phyloP scores from a whole-genome alignment of 164 flowering plant species.

The Brasenia schreberi region DNA sequence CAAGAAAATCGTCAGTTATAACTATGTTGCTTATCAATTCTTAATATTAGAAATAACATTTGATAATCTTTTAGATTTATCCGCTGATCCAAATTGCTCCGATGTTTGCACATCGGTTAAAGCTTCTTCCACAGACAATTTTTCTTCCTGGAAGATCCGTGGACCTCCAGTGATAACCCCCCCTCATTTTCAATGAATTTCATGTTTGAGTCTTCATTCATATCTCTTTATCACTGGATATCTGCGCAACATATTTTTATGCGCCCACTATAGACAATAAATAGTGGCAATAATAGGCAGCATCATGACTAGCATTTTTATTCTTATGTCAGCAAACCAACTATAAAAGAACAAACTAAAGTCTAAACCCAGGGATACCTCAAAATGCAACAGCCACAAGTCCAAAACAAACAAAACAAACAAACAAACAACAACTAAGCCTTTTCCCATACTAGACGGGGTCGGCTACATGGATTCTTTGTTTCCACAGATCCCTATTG shows the following conservation, averaged over 20 bases:
- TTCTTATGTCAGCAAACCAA: not conserved
- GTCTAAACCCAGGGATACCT: too few relatives aligned
- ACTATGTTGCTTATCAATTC: conserved; percentile 5
- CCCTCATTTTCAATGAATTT: conserved; percentile 38
- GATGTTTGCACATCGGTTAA: conserved; percentile 22
- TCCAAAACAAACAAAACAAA: too few relatives aligned
- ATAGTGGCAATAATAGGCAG: not conserved
- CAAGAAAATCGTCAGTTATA: not conserved
- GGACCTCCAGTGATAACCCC: conserved; percentile 59
- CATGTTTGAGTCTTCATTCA: conserved; percentile 28
- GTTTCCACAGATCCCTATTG: too few relatives aligned
- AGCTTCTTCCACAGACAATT: conserved; percentile 20
- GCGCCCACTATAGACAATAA: conserved; percentile 8
- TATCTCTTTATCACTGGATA: conserved; percentile 26
- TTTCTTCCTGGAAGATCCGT: conserved; percentile 21
- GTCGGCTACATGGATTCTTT: too few relatives aligned
- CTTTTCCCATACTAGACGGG: too few relatives aligned
- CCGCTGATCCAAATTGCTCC: conserved; percentile 26
- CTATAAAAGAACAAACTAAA: not conserved
- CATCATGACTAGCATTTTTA: not conserved
- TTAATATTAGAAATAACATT: not conserved
- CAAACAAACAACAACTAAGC: too few relatives aligned
- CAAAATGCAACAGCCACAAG: too few relatives aligned
- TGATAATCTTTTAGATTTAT: conserved; percentile 12
- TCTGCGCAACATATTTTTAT: conserved; percentile 49